Percentiles rank a stretch among this genome's conserved stretches.
Evolutionary conservation across 78 protist species (phyloP).

Genomic region (Dictyostelium firmibasis): DNA sequence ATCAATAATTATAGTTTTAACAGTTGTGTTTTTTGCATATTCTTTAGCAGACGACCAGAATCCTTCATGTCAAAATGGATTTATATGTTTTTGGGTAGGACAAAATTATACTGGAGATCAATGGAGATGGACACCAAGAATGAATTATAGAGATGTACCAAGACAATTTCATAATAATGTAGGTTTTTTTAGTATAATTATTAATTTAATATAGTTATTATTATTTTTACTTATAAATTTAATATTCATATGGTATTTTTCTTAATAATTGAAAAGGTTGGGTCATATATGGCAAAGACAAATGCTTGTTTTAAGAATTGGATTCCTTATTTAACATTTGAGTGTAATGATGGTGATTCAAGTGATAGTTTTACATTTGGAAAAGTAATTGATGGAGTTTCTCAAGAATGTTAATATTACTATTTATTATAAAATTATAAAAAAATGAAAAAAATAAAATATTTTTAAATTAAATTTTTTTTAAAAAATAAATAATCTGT

Average conservation of each 20-base stretch:
- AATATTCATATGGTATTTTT: not conserved
- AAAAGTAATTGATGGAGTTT: constrained; percentile 5
- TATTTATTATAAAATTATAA: not conserved
- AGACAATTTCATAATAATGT: not conserved
- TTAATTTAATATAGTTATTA: not conserved
- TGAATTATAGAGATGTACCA: constrained; percentile 9
- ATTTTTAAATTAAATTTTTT: not conserved
- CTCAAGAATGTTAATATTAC: not conserved
- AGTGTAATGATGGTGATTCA: not conserved
- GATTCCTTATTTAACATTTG: not conserved
- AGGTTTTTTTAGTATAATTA: not conserved
- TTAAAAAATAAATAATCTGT: not conserved
- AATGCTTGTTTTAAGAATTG: not conserved
- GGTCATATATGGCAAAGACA: not conserved
- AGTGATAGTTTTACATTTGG: not conserved
- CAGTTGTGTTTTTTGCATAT: not conserved
- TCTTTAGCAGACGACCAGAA: not conserved
- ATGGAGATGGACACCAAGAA: not conserved
- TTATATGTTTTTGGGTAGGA: not conserved
- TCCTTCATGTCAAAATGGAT: not conserved
- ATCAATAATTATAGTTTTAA: not conserved
- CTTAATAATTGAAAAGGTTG: not conserved
- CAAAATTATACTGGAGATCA: not conserved
- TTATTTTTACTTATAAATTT: not conserved
- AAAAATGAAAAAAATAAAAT: not conserved